Percentiles rank a stretch among this genome's conserved stretches.
These are phyloP conservation scores for Ophiocordyceps australis DNA, from an alignment of 2,329 filamentous ascomycete species.

Conservation along the genomic window DNA sequence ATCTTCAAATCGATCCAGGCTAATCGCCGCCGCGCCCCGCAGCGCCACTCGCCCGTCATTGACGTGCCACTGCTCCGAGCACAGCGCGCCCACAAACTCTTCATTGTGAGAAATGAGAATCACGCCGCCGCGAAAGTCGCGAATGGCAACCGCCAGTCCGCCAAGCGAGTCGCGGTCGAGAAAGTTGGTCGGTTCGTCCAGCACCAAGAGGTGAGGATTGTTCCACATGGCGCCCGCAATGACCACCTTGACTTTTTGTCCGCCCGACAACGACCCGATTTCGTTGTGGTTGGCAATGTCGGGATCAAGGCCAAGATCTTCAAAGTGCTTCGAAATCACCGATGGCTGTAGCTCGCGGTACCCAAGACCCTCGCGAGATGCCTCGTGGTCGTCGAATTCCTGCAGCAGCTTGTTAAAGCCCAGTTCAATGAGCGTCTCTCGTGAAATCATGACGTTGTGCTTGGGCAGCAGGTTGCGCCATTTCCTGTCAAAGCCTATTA, in stretches of 20 bases:
- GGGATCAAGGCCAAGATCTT: slow-evolving; percentile 86
- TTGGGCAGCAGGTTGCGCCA: slow-evolving; percentile 83
- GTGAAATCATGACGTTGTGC: slow-evolving; percentile 80
- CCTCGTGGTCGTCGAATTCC: slow-evolving; percentile 97
- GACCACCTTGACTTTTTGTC: slow-evolving; percentile 98
- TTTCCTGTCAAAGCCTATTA: slow-evolving; percentile 44
- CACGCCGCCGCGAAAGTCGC: slow-evolving; percentile 94
- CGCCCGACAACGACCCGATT: slow-evolving; percentile 87
- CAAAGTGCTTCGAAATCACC: slow-evolving; percentile 94
- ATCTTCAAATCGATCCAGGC: slow-evolving; percentile 77
- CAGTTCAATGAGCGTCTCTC: slow-evolving; percentile 71
- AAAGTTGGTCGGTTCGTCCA: slow-evolving; percentile 98
- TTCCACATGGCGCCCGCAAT: slow-evolving; percentile 96
- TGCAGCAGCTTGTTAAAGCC: slow-evolving; percentile 91
- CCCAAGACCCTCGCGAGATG: slow-evolving; percentile 92
- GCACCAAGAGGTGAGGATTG: slow-evolving; percentile 90
- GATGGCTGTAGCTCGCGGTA: slow-evolving; percentile 88
- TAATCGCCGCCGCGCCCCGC: slow-evolving; percentile 58
- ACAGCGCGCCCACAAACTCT: slow-evolving; percentile 91
- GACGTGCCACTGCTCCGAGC: slow-evolving; percentile 93
- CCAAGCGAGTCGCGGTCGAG: slow-evolving; percentile 95
- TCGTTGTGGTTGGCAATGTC: slow-evolving; percentile 99
- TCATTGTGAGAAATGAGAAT: slow-evolving; percentile 99
- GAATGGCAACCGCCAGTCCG: slow-evolving; percentile 91
- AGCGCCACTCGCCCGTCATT: slow-evolving; percentile 73